Evolutionary conservation across 1,284 basidiomycete species (phyloP).

Genomic region (Golubevia sp.): DNA sequence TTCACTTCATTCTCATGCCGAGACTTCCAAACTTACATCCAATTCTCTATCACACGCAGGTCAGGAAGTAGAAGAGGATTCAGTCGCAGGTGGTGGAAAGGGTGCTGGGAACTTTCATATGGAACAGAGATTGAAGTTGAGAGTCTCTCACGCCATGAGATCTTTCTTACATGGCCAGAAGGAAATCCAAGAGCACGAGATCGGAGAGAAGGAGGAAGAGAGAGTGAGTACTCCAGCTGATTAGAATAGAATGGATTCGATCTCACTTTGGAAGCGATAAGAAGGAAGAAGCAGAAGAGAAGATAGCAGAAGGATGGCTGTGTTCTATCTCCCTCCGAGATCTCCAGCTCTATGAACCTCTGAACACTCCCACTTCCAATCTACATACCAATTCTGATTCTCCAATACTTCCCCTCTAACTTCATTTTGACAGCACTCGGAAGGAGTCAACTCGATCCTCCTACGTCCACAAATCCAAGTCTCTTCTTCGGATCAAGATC

Average conservation of each 20-base stretch:
- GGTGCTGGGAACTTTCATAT: slow-evolving; percentile 31
- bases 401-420: no score
- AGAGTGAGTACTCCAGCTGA: not conserved
- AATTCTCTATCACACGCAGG: slow-evolving; percentile 7
- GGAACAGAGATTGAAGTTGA: slow-evolving; percentile 24
- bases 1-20: no score
- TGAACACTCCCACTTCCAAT: not conserved
- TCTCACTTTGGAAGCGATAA: not conserved
- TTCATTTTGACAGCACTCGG: no score
- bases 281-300: not conserved
- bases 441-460: slow-evolving; percentile 19
- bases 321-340: no score
- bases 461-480: slow-evolving; percentile 36
- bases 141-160: slow-evolving; percentile 36
- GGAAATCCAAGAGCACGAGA: slow-evolving; percentile 21
- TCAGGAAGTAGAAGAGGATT: slow-evolving; percentile 34
- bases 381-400: slow-evolving; percentile 6
- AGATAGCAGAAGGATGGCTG: no score
- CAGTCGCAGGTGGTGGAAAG: slow-evolving; percentile 43
- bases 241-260: not conserved
- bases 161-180: slow-evolving; percentile 25
- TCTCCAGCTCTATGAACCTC: no score
- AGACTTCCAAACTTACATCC: no score
- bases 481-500: slow-evolving; percentile 32
- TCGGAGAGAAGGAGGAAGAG: slow-evolving; percentile 15